Evolutionary conservation across 768 basidiomycete species (phyloP).

Genomic region (Asterophora lycoperdoides): DNA sequence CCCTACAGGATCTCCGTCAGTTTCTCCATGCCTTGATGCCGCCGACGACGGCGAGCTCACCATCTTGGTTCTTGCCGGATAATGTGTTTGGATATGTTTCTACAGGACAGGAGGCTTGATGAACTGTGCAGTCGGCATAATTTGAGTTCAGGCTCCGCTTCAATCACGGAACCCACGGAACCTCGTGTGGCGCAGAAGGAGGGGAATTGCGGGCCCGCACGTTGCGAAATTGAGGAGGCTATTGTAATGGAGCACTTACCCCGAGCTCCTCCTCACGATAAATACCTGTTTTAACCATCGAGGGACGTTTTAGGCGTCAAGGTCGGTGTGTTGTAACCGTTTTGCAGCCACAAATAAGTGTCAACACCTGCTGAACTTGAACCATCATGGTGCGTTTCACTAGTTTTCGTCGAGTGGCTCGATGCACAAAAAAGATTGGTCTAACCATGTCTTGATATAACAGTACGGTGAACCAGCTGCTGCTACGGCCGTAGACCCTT

Average conservation of each 20-base stretch:
- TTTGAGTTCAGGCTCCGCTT: slow-evolving; percentile 42
- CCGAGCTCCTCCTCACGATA: too few species aligned
- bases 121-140: slow-evolving; percentile 56
- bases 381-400: slow-evolving; percentile 67
- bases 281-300: neutral
- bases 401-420: slow-evolving; percentile 2
- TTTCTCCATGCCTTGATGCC: slow-evolving; percentile 15
- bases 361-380: slow-evolving; percentile 44
- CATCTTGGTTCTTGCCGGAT: slow-evolving; percentile 71
- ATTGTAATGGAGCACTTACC: neutral
- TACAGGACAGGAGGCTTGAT: slow-evolving; percentile 47
- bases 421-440: slow-evolving; percentile 9
- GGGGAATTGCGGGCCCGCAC: neutral
- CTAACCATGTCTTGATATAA: slow-evolving; percentile 11
- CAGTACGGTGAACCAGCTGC: slow-evolving; percentile 65
- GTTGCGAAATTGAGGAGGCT: neutral
- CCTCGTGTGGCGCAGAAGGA: neutral
- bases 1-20: slow-evolving; percentile 48
- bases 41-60: slow-evolving; percentile 55
- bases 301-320: slow-evolving; percentile 6
- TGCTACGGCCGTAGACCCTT: slow-evolving; percentile 65
- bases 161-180: slow-evolving; percentile 10
- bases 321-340: slow-evolving; percentile 17
- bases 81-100: slow-evolving; percentile 48
- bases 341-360: slow-evolving; percentile 34